Evolutionary conservation across 148 eudicot species (phyloP).

Genomic region (Beta vulgaris): DNA sequence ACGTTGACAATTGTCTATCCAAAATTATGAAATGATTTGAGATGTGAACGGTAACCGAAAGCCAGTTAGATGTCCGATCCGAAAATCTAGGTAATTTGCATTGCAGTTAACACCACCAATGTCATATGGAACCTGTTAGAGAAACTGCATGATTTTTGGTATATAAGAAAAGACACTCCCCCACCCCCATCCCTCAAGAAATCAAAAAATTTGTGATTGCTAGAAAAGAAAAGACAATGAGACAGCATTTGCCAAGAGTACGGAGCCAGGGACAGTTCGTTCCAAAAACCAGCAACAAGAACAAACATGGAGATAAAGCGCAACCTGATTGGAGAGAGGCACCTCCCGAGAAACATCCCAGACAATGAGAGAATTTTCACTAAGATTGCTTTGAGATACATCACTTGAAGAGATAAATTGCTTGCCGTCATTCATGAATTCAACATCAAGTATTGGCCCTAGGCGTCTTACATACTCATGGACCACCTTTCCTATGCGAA

Average conservation of each 20-base stretch:
- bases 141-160: too few species aligned
- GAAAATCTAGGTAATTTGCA: too few species aligned
- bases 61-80: too few species aligned
- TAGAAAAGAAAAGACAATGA: not conserved
- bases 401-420: slow-evolving; percentile 86
- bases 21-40: not conserved
- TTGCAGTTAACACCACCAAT: too few species aligned
- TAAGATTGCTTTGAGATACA: slow-evolving; percentile 63
- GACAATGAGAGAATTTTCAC: slow-evolving; percentile 82
- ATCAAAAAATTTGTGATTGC: too few species aligned
- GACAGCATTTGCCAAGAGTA: not conserved
- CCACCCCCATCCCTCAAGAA: too few species aligned
- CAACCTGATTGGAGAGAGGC: slow-evolving; percentile 90
- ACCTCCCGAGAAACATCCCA: slow-evolving; percentile 88
- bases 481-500: slow-evolving; percentile 56
- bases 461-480: slow-evolving; percentile 60
- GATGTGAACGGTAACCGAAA: too few species aligned
- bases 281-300: not conserved
- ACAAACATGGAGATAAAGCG: not conserved
- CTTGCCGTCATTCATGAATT: slow-evolving; percentile 59
- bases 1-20: not conserved
- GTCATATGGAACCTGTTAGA: too few species aligned
- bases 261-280: not conserved
- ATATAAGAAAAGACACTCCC: too few species aligned
- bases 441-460: slow-evolving; percentile 83